These are phyloP conservation scores for Scopulariopsis brevicaulis DNA, from an alignment of 2,329 filamentous ascomycete species.

Conservation along the genomic window DNA sequence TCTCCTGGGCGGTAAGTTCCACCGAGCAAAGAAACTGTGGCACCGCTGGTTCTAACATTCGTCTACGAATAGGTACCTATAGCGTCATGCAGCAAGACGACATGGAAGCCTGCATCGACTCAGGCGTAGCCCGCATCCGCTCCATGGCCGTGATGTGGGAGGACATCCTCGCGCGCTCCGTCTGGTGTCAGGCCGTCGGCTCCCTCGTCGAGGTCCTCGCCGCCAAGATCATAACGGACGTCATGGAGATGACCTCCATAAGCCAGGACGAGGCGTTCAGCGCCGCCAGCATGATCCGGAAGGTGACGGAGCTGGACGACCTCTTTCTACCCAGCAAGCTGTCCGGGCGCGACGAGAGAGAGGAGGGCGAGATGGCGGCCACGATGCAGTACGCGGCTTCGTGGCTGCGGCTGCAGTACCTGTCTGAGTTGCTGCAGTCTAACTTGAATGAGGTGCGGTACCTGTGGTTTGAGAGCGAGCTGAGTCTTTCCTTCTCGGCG, in stretches of 20 bases:
- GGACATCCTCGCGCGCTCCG: slow-evolving; percentile 44
- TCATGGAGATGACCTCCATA: slow-evolving; percentile 49
- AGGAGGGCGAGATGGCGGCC: slow-evolving; percentile 31
- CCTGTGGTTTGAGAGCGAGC: slow-evolving; percentile 54
- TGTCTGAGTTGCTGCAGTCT: slow-evolving; percentile 54
- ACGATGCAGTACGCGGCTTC: slow-evolving; percentile 49
- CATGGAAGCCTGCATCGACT: slow-evolving; percentile 37
- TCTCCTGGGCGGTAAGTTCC: slow-evolving; percentile 37
- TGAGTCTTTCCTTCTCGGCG: slow-evolving; percentile 50
- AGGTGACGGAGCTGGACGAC: slow-evolving; percentile 46
- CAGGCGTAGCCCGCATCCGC: slow-evolving; percentile 39
- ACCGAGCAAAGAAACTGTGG: neutral
- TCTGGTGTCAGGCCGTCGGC: slow-evolving; percentile 52
- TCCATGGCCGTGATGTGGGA: slow-evolving; percentile 45
- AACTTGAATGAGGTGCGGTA: slow-evolving; percentile 52
- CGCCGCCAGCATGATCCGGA: slow-evolving; percentile 46
- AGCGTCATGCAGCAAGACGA: slow-evolving; percentile 48
- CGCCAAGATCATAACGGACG: slow-evolving; percentile 47
- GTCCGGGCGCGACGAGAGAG: slow-evolving; percentile 10
- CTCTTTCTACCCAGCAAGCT: slow-evolving; percentile 40
- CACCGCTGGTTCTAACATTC: neutral
- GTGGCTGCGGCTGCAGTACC: slow-evolving; percentile 54
- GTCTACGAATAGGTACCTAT: slow-evolving; percentile 30
- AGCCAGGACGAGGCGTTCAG: slow-evolving; percentile 53
- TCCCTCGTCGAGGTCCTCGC: slow-evolving; percentile 47